Evolutionary conservation across 768 basidiomycete genomes (phyloP).

Genomic region (Scleroderma bovista): DNA sequence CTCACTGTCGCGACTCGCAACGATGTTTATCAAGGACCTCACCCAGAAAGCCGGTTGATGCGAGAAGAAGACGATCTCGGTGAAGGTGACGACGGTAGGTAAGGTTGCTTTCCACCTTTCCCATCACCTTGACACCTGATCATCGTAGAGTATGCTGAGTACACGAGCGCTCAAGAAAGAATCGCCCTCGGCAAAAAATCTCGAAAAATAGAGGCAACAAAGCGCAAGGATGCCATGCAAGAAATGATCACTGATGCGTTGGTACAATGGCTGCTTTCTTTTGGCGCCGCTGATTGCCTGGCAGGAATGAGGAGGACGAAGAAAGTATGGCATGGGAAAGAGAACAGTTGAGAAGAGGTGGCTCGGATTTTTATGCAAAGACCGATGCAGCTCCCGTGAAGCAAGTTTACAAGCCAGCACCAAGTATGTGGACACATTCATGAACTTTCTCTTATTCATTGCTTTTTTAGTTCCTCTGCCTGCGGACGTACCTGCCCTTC

Average conservation of each 20-base stretch:
- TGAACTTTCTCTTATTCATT: constrained; percentile 10
- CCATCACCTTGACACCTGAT: constrained; percentile 8
- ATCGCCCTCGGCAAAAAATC: constrained; percentile 84
- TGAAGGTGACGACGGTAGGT: constrained; percentile 80
- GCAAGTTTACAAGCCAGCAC: constrained; percentile 62
- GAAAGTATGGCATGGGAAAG: constrained; percentile 83
- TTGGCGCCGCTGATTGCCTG: constrained; percentile 1
- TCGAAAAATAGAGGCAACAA: constrained; percentile 61
- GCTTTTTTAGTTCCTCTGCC: constrained; percentile 53
- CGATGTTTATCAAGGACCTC: constrained; percentile 61
- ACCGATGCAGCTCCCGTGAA: constrained; percentile 37
- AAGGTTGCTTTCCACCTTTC: not conserved
- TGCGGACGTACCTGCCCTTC: constrained; percentile 60
- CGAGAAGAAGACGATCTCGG: constrained; percentile 87
- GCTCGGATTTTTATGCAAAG: constrained; percentile 40
- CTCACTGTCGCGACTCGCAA: constrained; percentile 57
- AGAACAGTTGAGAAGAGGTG: constrained; percentile 75
- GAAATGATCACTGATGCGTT: constrained; percentile 83
- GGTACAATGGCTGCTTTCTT: constrained; percentile 21
- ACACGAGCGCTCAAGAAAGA: constrained; percentile 80
- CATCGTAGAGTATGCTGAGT: constrained; percentile 72
- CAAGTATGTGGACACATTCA: constrained; percentile 43
- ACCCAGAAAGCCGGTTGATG: constrained; percentile 77
- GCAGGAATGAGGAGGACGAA: constrained; percentile 76
- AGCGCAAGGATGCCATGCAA: constrained; percentile 63